Base-by-base conservation (phyloP, 495 filamentous ascomycete species). In the Hamigera avellanea region DNA sequence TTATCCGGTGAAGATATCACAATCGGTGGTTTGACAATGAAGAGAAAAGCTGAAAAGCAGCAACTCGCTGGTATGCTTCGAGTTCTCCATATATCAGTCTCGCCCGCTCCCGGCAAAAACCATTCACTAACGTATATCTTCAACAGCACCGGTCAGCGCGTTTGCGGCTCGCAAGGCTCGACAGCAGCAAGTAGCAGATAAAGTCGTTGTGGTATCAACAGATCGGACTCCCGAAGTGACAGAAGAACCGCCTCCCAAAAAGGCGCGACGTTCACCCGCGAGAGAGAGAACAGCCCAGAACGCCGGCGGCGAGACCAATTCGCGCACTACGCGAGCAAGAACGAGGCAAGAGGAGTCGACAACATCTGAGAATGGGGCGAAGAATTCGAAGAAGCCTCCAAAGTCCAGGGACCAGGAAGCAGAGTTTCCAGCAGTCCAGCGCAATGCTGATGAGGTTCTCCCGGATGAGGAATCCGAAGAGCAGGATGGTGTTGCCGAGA, bases 101-200 rank as follows among this genome's bases (percentile, higher is more conserved):
- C 12, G 4, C 28, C n/a, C 8, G 12, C 12, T n/a, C 21, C 21
- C 21, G 9, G n/a, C n/a, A 23, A 23, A 23, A 23, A 5, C 21
- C 21, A 9, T 23, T 23, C 21, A 5, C 21, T 23, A 4, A 23
- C 9, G 9, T 23, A 4, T 5, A 23, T 25, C 29, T 31, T 39
- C 38, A 14, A 14, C 44, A 60, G 61, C 49, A 35, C 61, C 61
- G n/a, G 46, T 66, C 35, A 67, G 64, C 42, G 64, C 64, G 19
- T 37, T 68, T 37, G 64, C 64, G 13, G 64, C 64, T 37, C 64
- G 62, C 49, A 66, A 52, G 59, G 64, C 64, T 54, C 62, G 62
- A 33, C 53, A 61, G 44, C 62, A 66, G 35, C 54, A 57, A 42
- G 47, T 48, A 27, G 59, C 28, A 30, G 28, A 30, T 6, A 30